A percentile compares a stretch with the other conserved stretches of the same genome.
phyloP scores from a whole-genome alignment of 306 rosid genomes.

The Corylus heterophylla region DNA sequence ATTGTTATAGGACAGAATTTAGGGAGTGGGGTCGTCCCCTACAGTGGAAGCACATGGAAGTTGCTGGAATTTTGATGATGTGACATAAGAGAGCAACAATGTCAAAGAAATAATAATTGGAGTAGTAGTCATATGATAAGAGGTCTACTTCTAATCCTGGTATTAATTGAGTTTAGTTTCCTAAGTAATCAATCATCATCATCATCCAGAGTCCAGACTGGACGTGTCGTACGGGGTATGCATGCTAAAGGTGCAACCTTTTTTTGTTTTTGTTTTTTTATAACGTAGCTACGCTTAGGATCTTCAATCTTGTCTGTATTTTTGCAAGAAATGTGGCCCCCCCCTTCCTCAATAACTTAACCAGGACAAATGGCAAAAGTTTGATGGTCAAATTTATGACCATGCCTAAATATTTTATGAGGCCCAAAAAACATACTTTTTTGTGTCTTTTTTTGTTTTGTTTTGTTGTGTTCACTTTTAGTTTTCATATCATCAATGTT shows the following conservation, averaged over 20 bases:
- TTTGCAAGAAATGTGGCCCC: neutral
- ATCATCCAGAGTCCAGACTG: slow-evolving; percentile 23
- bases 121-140: too few species aligned
- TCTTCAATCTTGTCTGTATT: slow-evolving; percentile 7
- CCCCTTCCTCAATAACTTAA: neutral
- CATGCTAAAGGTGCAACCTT: slow-evolving; percentile 5
- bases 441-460: too few species aligned
- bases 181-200: neutral
- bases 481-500: too few species aligned
- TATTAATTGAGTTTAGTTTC: neutral
- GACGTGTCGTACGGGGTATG: slow-evolving; percentile 11
- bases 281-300: neutral
- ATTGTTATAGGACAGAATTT: too few species aligned
- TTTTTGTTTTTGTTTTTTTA: neutral
- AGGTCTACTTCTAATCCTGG: neutral
- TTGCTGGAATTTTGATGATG: slow-evolving; percentile 3
- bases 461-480: too few species aligned
- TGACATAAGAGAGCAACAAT: neutral
- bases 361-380: neutral
- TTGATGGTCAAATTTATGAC: neutral
- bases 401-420: neutral
- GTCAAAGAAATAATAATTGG: neutral
- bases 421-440: too few species aligned
- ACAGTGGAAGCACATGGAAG: slow-evolving; percentile 37
- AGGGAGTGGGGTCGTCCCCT: slow-evolving; percentile 15